Evolutionary conservation across 176 grass and related monocot genomes (phyloP).

Genomic region (Oryza brachyantha): DNA sequence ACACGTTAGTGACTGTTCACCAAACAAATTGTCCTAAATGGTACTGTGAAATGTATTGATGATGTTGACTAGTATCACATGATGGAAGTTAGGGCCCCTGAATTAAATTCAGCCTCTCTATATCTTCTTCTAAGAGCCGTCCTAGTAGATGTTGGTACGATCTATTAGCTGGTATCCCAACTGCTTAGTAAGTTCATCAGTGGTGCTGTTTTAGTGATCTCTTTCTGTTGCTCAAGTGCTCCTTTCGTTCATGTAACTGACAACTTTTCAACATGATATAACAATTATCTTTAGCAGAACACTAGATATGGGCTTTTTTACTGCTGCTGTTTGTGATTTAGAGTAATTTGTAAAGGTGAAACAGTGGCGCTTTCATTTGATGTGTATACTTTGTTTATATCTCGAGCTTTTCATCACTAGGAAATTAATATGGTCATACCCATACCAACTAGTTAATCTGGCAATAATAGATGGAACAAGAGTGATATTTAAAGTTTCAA

Average conservation of each 20-base stretch:
- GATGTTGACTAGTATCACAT: conserved; percentile 28
- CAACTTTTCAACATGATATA: background rate
- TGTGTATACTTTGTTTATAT: background rate
- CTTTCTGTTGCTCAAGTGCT: background rate
- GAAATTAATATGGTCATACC: background rate
- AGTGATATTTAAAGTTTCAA: background rate
- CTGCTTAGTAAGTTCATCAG: conserved; percentile 9
- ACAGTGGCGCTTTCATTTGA: background rate
- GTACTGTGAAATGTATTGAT: conserved; percentile 42
- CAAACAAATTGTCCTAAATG: conserved; percentile 41
- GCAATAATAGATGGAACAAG: background rate
- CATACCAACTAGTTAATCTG: too few relatives aligned
- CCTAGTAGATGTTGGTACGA: conserved; percentile 22
- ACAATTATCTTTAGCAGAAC: background rate
- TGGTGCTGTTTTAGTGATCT: conserved; percentile 12
- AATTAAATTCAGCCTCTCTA: conserved; percentile 12
- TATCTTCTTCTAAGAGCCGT: conserved; percentile 12
- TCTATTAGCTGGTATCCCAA: conserved; percentile 26
- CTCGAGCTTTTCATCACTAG: background rate
- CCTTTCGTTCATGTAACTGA: conserved; percentile 7
- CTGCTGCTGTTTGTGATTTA: background rate
- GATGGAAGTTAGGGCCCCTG: conserved; percentile 28
- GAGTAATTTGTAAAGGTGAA: background rate
- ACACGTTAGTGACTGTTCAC: conserved; percentile 27
- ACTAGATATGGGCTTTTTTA: background rate